These are phyloP conservation scores for Rhexocercosporidium sp. DNA, from an alignment of 2,329 filamentous ascomycete species.

Conservation along the genomic window DNA sequence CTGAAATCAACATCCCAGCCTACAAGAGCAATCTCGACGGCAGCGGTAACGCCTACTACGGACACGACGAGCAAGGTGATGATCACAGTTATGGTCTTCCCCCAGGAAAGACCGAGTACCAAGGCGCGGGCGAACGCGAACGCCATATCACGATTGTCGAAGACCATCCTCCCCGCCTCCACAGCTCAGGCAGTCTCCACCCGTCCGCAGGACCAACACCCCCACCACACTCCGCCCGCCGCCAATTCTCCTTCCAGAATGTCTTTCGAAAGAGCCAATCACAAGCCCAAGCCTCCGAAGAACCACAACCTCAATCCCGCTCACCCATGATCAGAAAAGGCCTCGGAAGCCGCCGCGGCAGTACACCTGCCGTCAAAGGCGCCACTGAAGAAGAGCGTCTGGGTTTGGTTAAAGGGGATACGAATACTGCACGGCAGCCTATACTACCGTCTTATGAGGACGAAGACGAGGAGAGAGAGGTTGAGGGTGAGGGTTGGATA, in stretches of 20 bases:
- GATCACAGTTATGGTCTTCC: conserved; percentile 57
- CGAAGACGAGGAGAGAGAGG: conserved; percentile 34
- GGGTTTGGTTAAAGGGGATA: conserved; percentile 81
- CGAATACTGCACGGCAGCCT: conserved; percentile 34
- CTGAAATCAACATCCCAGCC: conserved; percentile 59
- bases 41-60: conserved; percentile 50
- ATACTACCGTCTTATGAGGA: conserved; percentile 29
- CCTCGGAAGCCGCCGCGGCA: conserved; percentile 48
- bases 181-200: conserved; percentile 32
- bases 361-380: conserved; percentile 48
- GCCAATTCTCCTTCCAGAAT: conserved; percentile 93
- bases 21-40: conserved; percentile 49
- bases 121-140: conserved; percentile 52
- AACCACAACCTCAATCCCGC: conserved; percentile 34
- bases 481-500: conserved; percentile 16
- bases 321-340: conserved; percentile 45
- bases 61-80: conserved; percentile 32
- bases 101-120: conserved; percentile 50
- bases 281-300: conserved; percentile 23
- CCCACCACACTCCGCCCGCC: conserved; percentile 64
- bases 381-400: conserved; percentile 83
- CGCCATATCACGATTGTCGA: conserved; percentile 55
- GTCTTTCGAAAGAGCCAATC: conserved; percentile 60
- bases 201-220: conserved; percentile 55
- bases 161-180: conserved; percentile 26